Conservation (phyloP, 2,329 filamentous ascomycete genomes). For the Fusarium heterosporum region DNA sequence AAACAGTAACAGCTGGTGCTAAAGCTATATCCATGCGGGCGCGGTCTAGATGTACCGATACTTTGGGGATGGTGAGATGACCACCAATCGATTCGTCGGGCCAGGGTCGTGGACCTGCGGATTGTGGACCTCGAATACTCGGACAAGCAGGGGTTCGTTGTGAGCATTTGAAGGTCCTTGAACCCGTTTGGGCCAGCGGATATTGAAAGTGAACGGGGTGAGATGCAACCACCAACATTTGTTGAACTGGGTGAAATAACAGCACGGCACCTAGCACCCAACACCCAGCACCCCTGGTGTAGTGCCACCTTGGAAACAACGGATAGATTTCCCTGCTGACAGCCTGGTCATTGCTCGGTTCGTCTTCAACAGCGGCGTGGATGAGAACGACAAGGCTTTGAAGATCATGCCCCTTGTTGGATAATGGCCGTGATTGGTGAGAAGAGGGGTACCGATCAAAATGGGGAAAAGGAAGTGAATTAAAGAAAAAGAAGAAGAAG, state of each 20-base stretch:
- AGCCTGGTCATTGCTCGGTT: conserved; percentile 12
- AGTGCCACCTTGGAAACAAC: conserved; percentile 40
- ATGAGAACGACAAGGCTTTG: conserved; percentile 41
- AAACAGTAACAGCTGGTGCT: neutral
- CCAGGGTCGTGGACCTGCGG: conserved; percentile 45
- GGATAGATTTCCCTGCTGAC: conserved; percentile 33
- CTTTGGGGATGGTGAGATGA: conserved; percentile 36
- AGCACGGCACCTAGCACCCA: conserved; percentile 13
- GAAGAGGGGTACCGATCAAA: conserved; percentile 24
- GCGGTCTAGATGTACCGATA: conserved; percentile 39
- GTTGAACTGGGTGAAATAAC: conserved; percentile 32
- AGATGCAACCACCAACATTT: conserved; percentile 36
- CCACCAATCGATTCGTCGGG: conserved; percentile 43
- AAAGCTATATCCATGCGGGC: conserved; percentile 8
- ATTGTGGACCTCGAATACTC: conserved; percentile 41
- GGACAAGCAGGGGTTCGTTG: conserved; percentile 42
- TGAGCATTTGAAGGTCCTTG: conserved; percentile 43
- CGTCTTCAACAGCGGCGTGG: conserved; percentile 26
- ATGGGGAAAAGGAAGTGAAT: neutral
- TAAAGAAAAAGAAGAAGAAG: neutral
- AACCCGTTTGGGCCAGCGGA: conserved; percentile 41
- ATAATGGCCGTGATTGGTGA: conserved; percentile 26
- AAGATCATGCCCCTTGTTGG: conserved; percentile 43
- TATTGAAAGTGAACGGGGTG: conserved; percentile 34
- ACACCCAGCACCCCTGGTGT: conserved; percentile 23